A percentile compares a stretch with the other conserved stretches of the same genome.
These are phyloP conservation scores for Closterium sp. DNA, from an alignment of 139 green algal species.

Conservation along the genomic window DNA sequence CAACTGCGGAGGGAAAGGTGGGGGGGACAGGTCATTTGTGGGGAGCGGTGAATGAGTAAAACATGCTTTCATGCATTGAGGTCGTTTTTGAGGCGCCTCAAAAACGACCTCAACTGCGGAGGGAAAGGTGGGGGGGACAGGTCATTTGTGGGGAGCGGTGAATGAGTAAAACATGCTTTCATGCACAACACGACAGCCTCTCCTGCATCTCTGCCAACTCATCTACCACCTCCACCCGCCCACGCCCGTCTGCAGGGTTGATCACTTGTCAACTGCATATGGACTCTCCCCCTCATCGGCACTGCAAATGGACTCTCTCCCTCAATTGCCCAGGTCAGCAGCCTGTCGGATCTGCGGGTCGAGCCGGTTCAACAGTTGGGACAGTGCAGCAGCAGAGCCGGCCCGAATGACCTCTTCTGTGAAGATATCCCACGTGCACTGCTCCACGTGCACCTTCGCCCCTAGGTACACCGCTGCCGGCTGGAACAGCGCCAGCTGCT, in stretches of 20 bases:
- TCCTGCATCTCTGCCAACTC: conserved; percentile 59
- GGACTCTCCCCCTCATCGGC: conserved; percentile 24
- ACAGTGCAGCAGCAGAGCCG: conserved; percentile 50
- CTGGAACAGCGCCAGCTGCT: conserved; percentile 42
- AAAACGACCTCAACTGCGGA: too few relatives aligned
- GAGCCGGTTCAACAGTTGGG: conserved; percentile 63
- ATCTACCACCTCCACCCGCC: conserved; percentile 56
- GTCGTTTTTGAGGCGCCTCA: too few relatives aligned
- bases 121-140: too few relatives aligned
- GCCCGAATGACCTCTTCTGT: conserved; percentile 69
- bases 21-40: too few relatives aligned
- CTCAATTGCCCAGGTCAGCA: conserved; percentile 48
- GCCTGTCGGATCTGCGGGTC: conserved; percentile 58
- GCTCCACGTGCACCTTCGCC: conserved; percentile 1
- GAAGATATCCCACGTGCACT: conserved; percentile 78
- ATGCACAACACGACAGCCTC: conserved; percentile 9
- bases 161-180: too few relatives aligned
- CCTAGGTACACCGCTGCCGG: conserved; percentile 60
- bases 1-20: conserved; percentile 27
- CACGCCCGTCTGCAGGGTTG: conserved; percentile 26
- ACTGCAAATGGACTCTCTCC: neutral
- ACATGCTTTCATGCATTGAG: too few relatives aligned
- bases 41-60: too few relatives aligned
- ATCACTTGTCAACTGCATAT: conserved; percentile 62
- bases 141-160: too few relatives aligned